phyloP scores from a whole-genome alignment of 2,329 filamentous ascomycete species.

The Arthrobotrys conoides region DNA sequence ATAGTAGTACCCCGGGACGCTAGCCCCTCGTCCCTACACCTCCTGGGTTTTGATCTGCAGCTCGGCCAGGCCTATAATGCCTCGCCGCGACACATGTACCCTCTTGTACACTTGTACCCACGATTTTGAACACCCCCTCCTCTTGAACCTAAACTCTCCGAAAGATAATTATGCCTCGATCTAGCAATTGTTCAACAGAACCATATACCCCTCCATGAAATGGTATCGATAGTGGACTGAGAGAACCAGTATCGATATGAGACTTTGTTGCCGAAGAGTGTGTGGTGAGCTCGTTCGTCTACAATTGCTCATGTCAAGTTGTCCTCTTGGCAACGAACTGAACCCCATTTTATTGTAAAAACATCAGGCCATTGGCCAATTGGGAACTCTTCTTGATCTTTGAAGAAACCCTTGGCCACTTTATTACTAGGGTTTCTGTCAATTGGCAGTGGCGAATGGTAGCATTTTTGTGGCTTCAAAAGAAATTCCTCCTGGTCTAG shows the following conservation, averaged over 20 bases:
- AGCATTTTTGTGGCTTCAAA: slow-evolving; percentile 22
- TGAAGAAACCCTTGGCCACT: neutral
- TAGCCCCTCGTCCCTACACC: slow-evolving; percentile 21
- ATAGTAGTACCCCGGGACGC: slow-evolving; percentile 31
- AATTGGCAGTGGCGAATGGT: slow-evolving; percentile 14
- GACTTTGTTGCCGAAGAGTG: slow-evolving; percentile 34
- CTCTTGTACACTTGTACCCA: slow-evolving; percentile 37
- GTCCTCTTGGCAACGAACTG: slow-evolving; percentile 37
- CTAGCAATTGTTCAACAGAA: slow-evolving; percentile 25
- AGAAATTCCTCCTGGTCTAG: slow-evolving; percentile 1
- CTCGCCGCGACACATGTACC: slow-evolving; percentile 54
- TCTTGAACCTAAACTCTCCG: slow-evolving; percentile 32
- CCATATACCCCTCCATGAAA: slow-evolving; percentile 43
- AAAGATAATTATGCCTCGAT: slow-evolving; percentile 37
- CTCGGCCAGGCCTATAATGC: slow-evolving; percentile 40
- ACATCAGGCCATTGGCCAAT: slow-evolving; percentile 17
- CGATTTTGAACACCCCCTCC: slow-evolving; percentile 28
- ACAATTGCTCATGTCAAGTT: slow-evolving; percentile 39
- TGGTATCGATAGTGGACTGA: slow-evolving; percentile 32
- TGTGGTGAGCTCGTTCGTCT: slow-evolving; percentile 20
- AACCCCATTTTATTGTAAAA: slow-evolving; percentile 12
- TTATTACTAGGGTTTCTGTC: neutral
- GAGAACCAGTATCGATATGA: slow-evolving; percentile 43
- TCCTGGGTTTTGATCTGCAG: slow-evolving; percentile 32
- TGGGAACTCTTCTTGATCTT: neutral